Conservation (phyloP, 331 rosid species). For the Malus hybrid region DNA sequence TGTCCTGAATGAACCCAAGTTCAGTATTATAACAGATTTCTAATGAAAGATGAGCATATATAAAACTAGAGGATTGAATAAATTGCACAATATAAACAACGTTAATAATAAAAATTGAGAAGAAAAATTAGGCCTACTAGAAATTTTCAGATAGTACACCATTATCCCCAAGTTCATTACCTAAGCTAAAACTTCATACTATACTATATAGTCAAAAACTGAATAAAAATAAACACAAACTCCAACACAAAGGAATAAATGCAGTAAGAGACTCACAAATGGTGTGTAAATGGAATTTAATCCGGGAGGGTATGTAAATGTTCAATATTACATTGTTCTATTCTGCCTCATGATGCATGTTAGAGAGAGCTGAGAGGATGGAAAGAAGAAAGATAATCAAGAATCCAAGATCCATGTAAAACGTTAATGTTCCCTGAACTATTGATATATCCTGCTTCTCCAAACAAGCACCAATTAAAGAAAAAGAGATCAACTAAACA, state of each 20-base stretch:
- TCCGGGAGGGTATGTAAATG: not conserved
- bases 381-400: not conserved
- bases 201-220: not conserved
- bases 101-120: too few species aligned
- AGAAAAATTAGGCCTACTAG: not conserved
- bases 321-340: not conserved
- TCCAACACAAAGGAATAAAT: not conserved
- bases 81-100: too few species aligned
- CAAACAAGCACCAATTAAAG: not conserved
- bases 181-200: not conserved
- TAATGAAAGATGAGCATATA: not conserved
- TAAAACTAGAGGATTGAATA: not conserved
- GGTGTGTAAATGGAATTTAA: not conserved
- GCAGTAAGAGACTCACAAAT: not conserved
- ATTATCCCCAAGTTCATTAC: not conserved
- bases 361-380: not conserved
- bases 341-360: not conserved
- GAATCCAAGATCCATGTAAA: not conserved
- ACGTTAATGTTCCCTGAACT: not conserved
- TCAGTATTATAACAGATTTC: conserved; percentile 2
- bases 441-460: not conserved
- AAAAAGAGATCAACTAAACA: not conserved
- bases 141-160: not conserved
- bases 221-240: not conserved
- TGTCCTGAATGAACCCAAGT: conserved; percentile 48